A percentile compares a stretch with the other conserved stretches of the same genome.
phyloP scores from a whole-genome alignment of 1,284 basidiomycete species.

The Trichosporon sp. region DNA sequence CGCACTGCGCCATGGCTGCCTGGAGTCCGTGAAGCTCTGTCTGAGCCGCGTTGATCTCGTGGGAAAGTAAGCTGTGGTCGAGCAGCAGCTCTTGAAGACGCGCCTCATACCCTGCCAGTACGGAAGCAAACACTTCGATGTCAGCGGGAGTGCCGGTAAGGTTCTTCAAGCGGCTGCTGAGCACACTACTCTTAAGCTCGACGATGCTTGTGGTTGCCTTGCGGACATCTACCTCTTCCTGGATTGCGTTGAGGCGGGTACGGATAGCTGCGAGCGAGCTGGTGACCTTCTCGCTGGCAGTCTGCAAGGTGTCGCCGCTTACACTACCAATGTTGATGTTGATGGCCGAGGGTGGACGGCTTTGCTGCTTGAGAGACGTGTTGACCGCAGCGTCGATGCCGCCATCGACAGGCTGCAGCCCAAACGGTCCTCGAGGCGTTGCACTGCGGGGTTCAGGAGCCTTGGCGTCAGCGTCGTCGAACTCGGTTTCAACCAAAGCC shows the following conservation, averaged over 20 bases:
- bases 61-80: not conserved
- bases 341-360: not conserved
- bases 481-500: not conserved
- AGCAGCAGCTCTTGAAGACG: not conserved
- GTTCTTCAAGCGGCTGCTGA: not conserved
- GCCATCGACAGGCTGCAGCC: not conserved
- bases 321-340: not conserved
- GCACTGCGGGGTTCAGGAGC: no score
- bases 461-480: slow-evolving; percentile 1
- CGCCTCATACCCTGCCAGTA: not conserved
- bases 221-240: not conserved
- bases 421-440: not conserved
- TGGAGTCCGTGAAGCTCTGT: not conserved
- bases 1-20: not conserved
- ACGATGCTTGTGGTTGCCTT: not conserved
- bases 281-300: not conserved
- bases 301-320: not conserved
- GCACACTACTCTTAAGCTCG: not conserved
- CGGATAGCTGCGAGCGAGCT: not conserved
- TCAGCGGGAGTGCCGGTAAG: not conserved
- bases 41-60: not conserved
- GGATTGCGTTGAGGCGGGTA: not conserved
- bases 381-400: not conserved
- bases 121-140: not conserved
- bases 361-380: not conserved